Conservation (phyloP, 2,329 filamentous ascomycete genomes). For the Hypoxylon sp. region DNA sequence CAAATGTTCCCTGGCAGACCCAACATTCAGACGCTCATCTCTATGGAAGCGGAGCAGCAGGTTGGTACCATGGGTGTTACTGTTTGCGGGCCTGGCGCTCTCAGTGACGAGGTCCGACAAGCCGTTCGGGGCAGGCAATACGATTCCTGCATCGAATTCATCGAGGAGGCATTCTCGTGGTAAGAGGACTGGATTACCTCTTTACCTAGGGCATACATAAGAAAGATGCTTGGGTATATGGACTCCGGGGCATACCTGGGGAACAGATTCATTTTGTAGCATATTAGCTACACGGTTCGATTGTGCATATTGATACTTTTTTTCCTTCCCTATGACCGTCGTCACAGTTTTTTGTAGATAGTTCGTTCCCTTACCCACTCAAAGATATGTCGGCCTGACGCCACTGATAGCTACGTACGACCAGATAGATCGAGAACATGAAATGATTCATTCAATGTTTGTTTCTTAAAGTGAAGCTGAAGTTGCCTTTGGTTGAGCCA, state of each 20-base stretch:
- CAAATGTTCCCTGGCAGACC: constrained; percentile 86
- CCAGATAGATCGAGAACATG: constrained; percentile 31
- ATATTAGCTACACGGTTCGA: constrained; percentile 25
- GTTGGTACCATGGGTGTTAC: constrained; percentile 77
- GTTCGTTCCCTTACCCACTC: constrained; percentile 19
- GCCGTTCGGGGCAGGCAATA: constrained; percentile 72
- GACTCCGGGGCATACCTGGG: constrained; percentile 12
- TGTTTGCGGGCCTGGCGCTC: constrained; percentile 76
- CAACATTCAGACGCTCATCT: constrained; percentile 75
- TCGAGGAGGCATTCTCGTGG: constrained; percentile 79
- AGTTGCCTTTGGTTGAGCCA: too few relatives aligned
- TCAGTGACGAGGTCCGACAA: constrained; percentile 78
- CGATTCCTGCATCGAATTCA: constrained; percentile 75
- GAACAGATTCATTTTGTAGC: constrained; percentile 28
- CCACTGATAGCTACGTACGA: constrained; percentile 19
- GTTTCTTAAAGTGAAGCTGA: too few relatives aligned
- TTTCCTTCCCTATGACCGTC: constrained; percentile 20
- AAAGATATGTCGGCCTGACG: constrained; percentile 23
- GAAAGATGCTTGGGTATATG: constrained; percentile 7
- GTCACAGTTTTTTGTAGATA: constrained; percentile 37
- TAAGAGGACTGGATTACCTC: constrained; percentile 44
- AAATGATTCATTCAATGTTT: too few relatives aligned
- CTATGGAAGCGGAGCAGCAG: constrained; percentile 77
- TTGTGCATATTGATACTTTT: constrained; percentile 39
- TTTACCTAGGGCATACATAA: background rate